Base-by-base conservation (phyloP, 805 yeast genomes). In the Pichia insulana region DNA sequence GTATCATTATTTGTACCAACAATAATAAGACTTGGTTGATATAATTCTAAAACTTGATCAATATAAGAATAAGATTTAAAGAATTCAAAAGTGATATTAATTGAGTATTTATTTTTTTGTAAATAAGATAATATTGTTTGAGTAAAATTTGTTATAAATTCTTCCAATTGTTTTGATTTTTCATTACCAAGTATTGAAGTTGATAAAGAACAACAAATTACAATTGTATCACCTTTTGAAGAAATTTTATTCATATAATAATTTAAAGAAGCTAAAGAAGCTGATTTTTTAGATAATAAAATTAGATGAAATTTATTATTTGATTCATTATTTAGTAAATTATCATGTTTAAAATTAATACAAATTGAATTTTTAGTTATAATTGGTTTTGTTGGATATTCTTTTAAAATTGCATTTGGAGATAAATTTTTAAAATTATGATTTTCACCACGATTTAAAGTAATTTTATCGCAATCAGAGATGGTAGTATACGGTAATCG, bases 221-320 rank as follows among this genome's bases (percentile, higher is more conserved):
- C 73, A 3, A 84, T 58, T 33, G 74, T 70, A 58, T 84, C 95
- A 12, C 87, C 84, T 51, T 76, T 62, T 42, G 70, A 71, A 7
- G 77, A 62, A 8, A 78, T 59, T 35, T 68, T 64, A 33, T 65
- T 64, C 15, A 81, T 53, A 9, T 75, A 65, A 72, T 80, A 84
- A 56, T 83, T 90, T 15, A 84, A 59, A 1, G 85, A 76, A 25
- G 78, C 81, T 83, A 89, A 78, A 0, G 92, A 80, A 58, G 80
- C 83, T 37, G 65, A 67, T 43, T 85, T 65, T 5, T 83, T 86
- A 42, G 79, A 69, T 34, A 84, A 67, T 51, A 80, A 75, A 12
- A 78, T 73, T 46, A 83, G 43, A 44, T 56, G 54, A 34, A 47
- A 55, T 39, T 52, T 56, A 34, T 50, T 49, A 37, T 48, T 51